Percentiles rank a stretch among this genome's conserved stretches.
phyloP scores from a whole-genome alignment of 2,329 filamentous ascomycete species.

The Aaosphaeria arxii region DNA sequence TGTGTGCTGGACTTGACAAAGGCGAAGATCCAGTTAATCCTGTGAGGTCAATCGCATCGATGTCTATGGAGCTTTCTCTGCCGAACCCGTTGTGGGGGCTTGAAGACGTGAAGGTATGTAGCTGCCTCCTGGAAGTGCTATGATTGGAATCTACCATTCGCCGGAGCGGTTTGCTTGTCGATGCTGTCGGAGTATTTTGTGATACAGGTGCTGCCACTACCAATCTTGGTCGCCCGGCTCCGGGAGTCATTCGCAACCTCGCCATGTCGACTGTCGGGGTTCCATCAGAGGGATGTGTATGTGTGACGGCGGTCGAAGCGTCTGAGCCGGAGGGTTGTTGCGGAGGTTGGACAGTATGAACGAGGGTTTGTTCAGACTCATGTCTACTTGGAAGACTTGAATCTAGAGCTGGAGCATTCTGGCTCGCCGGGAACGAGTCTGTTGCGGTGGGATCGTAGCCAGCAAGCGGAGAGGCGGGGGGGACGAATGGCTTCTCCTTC shows the following conservation, averaged over 20 bases:
- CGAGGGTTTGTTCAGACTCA: too few relatives aligned
- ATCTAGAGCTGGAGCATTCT: neutral
- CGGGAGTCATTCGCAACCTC: slow-evolving; percentile 42
- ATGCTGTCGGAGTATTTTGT: slow-evolving; percentile 6
- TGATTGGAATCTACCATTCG: too few relatives aligned
- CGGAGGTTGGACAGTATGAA: too few relatives aligned
- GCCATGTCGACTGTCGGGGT: slow-evolving; percentile 37
- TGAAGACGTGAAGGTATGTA: too few relatives aligned
- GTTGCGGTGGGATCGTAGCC: slow-evolving; percentile 24
- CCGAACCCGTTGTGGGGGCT: too few relatives aligned
- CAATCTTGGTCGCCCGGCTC: slow-evolving; percentile 38
- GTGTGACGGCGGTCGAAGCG: too few relatives aligned
- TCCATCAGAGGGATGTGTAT: too few relatives aligned
- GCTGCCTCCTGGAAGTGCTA: too few relatives aligned
- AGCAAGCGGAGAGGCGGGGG: slow-evolving; percentile 28
- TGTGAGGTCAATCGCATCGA: slow-evolving; percentile 38
- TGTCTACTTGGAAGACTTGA: too few relatives aligned
- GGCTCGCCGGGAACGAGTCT: slow-evolving; percentile 4
- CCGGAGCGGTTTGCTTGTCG: too few relatives aligned
- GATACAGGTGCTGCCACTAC: neutral
- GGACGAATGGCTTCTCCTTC: slow-evolving; percentile 43
- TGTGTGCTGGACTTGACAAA: slow-evolving; percentile 14
- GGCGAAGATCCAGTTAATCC: slow-evolving; percentile 17
- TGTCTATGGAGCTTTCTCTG: slow-evolving; percentile 6
- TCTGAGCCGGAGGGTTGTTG: too few relatives aligned